Conservation (phyloP, 2,329 filamentous ascomycete species). For the Geosmithia putterillii region DNA sequence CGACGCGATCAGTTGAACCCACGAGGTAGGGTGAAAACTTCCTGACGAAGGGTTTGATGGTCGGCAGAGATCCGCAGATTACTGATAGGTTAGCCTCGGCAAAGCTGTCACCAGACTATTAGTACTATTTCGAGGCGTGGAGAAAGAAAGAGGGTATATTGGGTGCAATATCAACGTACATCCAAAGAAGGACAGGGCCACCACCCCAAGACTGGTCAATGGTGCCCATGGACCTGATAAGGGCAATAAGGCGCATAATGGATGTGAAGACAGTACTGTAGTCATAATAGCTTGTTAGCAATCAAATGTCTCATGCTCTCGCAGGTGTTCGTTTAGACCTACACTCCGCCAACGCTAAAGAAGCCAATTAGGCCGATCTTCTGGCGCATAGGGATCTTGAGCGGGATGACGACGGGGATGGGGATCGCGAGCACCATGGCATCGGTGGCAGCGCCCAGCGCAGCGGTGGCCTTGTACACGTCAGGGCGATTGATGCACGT, state of each 20-base stretch:
- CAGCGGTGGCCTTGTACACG: conserved; percentile 2
- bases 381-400: background rate
- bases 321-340: background rate
- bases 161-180: conserved; percentile 1
- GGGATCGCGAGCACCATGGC: conserved; percentile 1
- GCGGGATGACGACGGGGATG: background rate
- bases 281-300: background rate
- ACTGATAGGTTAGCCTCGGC: background rate
- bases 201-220: conserved; percentile 1
- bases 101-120: background rate
- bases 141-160: background rate
- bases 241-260: background rate
- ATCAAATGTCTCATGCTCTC: background rate
- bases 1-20: background rate
- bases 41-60: background rate
- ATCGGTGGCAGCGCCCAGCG: conserved; percentile 1
- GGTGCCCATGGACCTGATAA: background rate
- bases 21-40: background rate
- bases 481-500: conserved; percentile 1
- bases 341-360: conserved; percentile 1
- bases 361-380: conserved; percentile 1
- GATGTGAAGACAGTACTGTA: conserved; percentile 1
- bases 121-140: background rate
- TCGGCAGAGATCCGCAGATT: background rate
- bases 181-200: conserved; percentile 2